Percentiles rank a stretch among this genome's conserved stretches.
These are phyloP conservation scores for Vigna radiata DNA, from an alignment of 306 rosid genomes.

Conservation along the genomic window DNA sequence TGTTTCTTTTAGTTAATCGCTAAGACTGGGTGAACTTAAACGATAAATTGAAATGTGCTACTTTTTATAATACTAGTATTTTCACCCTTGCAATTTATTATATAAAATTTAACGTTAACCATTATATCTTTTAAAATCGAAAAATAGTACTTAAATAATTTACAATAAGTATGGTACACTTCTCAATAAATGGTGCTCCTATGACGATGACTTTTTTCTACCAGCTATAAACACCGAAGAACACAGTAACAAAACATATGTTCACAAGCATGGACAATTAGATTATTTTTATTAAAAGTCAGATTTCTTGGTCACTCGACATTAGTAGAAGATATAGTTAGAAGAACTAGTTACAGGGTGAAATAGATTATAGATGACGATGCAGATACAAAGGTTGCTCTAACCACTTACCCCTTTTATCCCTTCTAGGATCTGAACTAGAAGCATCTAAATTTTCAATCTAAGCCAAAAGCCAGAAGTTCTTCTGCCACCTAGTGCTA, in stretches of 20 bases:
- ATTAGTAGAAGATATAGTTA: constrained; percentile 43
- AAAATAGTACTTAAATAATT: no score
- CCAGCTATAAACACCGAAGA: neutral
- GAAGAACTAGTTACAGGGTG: constrained; percentile 59
- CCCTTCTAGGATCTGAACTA: constrained; percentile 14
- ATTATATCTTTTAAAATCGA: no score
- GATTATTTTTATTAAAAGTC: constrained; percentile 10
- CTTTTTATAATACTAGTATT: no score
- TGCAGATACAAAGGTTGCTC: constrained; percentile 40
- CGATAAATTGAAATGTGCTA: constrained; percentile 1
- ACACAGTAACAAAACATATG: neutral
- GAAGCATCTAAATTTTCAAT: constrained; percentile 10
- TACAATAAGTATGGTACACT: neutral
- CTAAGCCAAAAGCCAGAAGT: constrained; percentile 97
- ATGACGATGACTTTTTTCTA: neutral
- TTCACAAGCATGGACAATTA: constrained; percentile 31
- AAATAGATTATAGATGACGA: constrained; percentile 46
- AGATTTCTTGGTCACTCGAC: constrained; percentile 11
- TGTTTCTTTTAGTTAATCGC: constrained; percentile 1
- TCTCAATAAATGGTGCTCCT: neutral
- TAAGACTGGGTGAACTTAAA: neutral
- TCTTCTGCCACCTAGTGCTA: constrained; percentile 96
- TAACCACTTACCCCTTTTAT: constrained; percentile 21
- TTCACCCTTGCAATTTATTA: no score
- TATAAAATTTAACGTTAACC: no score